Evolutionary conservation across 192 early-diverging fungal genomes (phyloP).

Genomic region (Linnemannia elongata): DNA sequence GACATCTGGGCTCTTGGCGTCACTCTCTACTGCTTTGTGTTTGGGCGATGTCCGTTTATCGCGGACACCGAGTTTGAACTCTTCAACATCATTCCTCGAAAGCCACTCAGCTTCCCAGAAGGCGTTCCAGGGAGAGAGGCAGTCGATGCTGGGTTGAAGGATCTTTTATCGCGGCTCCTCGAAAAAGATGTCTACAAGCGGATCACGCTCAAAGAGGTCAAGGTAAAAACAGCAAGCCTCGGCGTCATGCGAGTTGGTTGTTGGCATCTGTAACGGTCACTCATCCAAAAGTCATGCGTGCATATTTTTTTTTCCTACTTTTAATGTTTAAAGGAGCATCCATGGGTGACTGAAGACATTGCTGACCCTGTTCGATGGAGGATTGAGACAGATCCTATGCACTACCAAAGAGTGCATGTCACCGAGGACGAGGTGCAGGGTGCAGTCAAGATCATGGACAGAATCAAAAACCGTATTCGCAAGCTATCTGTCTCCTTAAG

Average conservation of each 20-base stretch:
- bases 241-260: background rate
- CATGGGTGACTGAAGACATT: slow-evolving; percentile 89
- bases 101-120: slow-evolving; percentile 70
- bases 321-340: slow-evolving; percentile 70
- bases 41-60: slow-evolving; percentile 92
- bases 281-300: background rate
- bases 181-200: slow-evolving; percentile 89
- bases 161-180: slow-evolving; percentile 81
- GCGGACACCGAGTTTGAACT: slow-evolving; percentile 98
- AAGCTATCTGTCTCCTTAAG: slow-evolving; percentile 60
- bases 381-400: slow-evolving; percentile 80
- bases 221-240: slow-evolving; percentile 50
- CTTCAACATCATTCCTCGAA: slow-evolving; percentile 89
- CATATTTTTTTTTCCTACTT: background rate
- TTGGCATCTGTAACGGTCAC: background rate
- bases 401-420: slow-evolving; percentile 78
- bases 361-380: slow-evolving; percentile 78
- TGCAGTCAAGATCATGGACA: slow-evolving; percentile 77
- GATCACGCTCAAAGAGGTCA: slow-evolving; percentile 90
- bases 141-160: slow-evolving; percentile 73
- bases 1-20: slow-evolving; percentile 99
- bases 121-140: slow-evolving; percentile 60
- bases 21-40: slow-evolving; percentile 95
- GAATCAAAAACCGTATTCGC: slow-evolving; percentile 59
- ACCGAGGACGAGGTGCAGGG: slow-evolving; percentile 85